Evolutionary conservation across 1,284 basidiomycete genomes (phyloP), one percentile per base, ranked within the genome.

Genomic region (Heliocybe sulcata): DNA sequence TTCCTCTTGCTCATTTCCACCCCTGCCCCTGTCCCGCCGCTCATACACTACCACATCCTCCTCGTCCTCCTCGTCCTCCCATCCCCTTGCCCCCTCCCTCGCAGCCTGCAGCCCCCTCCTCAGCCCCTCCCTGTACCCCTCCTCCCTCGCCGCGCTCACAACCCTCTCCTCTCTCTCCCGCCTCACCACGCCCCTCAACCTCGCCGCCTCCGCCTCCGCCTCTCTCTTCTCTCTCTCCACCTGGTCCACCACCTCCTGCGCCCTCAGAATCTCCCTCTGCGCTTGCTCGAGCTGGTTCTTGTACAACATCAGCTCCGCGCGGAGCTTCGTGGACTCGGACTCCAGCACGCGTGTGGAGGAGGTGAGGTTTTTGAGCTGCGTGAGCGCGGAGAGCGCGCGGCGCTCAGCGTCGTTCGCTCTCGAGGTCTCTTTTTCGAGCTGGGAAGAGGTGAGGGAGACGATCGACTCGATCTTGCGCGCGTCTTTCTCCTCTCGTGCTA

Each of bases 41-140:
- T 67, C 68, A 60, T 77, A 42, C 71, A 25, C 59, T 77, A 76
- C 52, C 72, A 69, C n/a, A 72, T 62, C 57, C 68, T 70, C 51
- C 75, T 66, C 51, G 68, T 70, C 47, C 74, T 66, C n/a, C 75
- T 57, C 45, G 62, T 53, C 57, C 60, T n/a, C 68, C 69, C 47
- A 61, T 64, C 56, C 4, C 62, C 65, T 51, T 79, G 73, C 31
- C 70, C 65, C 54, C 72, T 69, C 2, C 77, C n/a, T n/a, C n/a
- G n/a, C 80, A 6, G 12, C 38, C 38, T 3, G 8, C 8, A 42
- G n/a, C 38, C 38, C 38, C 50, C 77, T 69, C 55, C 71, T 71
- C 55, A 83, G 69, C 0, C 81, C 83, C 56, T 75, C 79, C 56
- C 79, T 71, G 57, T 79, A 82, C 3, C 82, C 82, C 35, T 74